Evolutionary conservation across 306 rosid species (phyloP), one percentile per base, ranked within the genome.

Genomic region (Carpinus viminea): DNA sequence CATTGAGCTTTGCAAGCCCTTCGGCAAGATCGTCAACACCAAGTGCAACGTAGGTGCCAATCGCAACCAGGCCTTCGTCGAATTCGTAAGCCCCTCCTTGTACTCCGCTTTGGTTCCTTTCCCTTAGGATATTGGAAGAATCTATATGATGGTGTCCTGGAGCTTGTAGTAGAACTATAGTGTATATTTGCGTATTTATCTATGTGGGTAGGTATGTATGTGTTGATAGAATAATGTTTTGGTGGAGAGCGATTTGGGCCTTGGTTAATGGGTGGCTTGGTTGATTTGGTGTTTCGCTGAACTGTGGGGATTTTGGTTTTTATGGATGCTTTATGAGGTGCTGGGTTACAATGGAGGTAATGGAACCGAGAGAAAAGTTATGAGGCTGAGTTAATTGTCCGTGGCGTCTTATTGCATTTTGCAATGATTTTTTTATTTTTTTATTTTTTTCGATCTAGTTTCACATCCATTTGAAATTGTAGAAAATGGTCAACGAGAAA

Each of bases 21-120:
- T 93, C 74, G 97, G 98, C n/a, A 91, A 81, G 87, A 93, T 93
- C 86, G 95, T 93, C 79, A 93, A 93, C 80, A 93, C 98, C 87
- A 93, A 93, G 82, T 90, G 97, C 83, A 93, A 93, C 86, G 98
- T 93, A 66, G 98, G 98, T 73, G 93, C 98, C 79, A 93, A 93
- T 86, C 95, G 93, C 71, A 93, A 93, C 81, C 98, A 93, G 76
- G 98, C 98, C 55, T 93, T 93, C 60, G 97, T 93, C 43, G 98
- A 93, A 91, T 93, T 91, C 41, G 98, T 93, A 70, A 60, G 77
- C 51, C 68, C 71, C 76, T 79, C 9, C 13, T 24, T 20, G 9
- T 34, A 28, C 31, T 66, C 36, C 17, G 24, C 51, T 66, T 43
- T 28, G 51, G 38, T 43, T 74, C 17, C 31, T 48, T 12, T 24